These are phyloP conservation scores for Stephania japonica DNA, from an alignment of 164 flowering plant genomes.

Conservation along the genomic window DNA sequence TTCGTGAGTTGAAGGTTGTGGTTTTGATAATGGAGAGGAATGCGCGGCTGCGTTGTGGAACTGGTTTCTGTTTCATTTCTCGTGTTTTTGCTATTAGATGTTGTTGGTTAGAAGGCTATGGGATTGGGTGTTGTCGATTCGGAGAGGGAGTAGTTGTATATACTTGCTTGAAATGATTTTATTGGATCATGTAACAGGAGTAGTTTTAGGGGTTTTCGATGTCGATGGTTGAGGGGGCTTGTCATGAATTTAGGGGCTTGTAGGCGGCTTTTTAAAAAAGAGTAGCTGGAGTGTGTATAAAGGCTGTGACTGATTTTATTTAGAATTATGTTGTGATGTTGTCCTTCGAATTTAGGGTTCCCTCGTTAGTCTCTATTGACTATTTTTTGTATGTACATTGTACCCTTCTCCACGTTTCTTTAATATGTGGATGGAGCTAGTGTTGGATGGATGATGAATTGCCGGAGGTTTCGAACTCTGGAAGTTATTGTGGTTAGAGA, in stretches of 20 bases:
- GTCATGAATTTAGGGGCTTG: neutral
- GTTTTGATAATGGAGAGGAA: constrained; percentile 1
- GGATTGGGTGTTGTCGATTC: neutral
- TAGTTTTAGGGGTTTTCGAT: neutral
- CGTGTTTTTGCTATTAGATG: neutral
- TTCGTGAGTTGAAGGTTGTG: neutral
- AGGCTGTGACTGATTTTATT: neutral
- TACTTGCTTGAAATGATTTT: neutral
- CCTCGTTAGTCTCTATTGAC: neutral
- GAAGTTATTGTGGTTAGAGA: constrained; percentile 1
- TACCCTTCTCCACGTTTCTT: neutral
- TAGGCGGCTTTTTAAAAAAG: neutral
- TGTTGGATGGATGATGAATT: neutral
- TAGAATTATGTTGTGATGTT: neutral
- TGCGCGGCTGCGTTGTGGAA: neutral
- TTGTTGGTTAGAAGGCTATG: neutral
- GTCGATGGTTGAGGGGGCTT: neutral
- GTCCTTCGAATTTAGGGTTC: neutral
- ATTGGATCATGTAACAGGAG: neutral
- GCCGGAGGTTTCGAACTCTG: constrained; percentile 1
- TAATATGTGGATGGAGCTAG: neutral
- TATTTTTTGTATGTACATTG: neutral
- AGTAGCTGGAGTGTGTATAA: neutral
- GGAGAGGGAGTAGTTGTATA: neutral
- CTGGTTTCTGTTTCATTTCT: neutral